Percentiles rank a stretch among this genome's conserved stretches.
Conservation (phyloP, 495 filamentous ascomycete genomes). For the Neurospora sp. region DNA sequence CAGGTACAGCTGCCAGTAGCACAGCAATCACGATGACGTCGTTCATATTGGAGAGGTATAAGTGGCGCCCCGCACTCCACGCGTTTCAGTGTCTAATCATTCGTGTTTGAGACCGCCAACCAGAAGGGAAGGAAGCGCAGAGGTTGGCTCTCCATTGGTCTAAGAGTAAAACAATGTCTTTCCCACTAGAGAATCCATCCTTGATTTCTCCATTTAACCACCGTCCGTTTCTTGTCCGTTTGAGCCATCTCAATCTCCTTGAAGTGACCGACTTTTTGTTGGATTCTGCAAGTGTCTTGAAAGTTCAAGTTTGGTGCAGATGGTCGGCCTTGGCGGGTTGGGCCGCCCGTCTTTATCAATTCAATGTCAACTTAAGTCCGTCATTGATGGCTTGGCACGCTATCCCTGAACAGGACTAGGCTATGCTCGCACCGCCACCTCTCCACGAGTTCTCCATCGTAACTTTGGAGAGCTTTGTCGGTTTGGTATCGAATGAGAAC, state of each 20-base stretch:
- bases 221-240: background rate
- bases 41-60: background rate
- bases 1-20: background rate
- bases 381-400: background rate
- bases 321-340: background rate
- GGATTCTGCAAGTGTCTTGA: background rate
- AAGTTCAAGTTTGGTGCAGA: background rate
- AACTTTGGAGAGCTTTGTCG: background rate
- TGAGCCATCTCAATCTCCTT: background rate
- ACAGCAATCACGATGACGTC: conserved; percentile 4
- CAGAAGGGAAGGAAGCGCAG: background rate
- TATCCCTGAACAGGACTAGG: background rate
- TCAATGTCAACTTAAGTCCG: background rate
- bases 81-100: background rate
- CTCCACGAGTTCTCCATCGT: background rate
- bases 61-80: background rate
- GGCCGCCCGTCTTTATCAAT: background rate
- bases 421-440: background rate
- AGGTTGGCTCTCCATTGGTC: background rate
- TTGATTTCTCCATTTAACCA: background rate
- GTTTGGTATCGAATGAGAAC: background rate
- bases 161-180: background rate
- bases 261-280: background rate
- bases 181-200: background rate
- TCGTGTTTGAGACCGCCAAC: background rate